Base-by-base conservation (phyloP, 257 asterid genomes). In the Nicotiana tomentosiformis region DNA sequence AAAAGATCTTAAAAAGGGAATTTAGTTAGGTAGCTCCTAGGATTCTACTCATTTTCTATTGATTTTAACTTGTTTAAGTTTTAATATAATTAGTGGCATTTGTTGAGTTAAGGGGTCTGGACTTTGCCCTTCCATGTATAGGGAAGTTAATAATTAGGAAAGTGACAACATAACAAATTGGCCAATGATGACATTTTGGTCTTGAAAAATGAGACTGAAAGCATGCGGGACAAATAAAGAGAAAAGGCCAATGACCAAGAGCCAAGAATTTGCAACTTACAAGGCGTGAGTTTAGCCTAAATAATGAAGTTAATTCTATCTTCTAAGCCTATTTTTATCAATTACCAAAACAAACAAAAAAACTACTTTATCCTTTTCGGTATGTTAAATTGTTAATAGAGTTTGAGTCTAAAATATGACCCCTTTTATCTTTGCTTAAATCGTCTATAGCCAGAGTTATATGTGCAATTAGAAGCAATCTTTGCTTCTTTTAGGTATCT, bases 91-190 rank as follows among this genome's bases (percentile, higher is more conserved):
- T 72, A 72, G 78, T 46, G 78, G 58, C 18, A 72, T 72, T 46
- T 11, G 78, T 72, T 72, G 78, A 39, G n/a, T 55, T 55, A 7
- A 35, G n/a, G 60, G 20, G 2, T 65, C 15, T 11, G 78, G 61
- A 46, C 78, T 1, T 72, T 43, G 78, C 35, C 37, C 37, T 46
- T 72, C 26, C 20, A 72, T 72, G 37, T 72, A 72, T 72, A 17
- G 58, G 60, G 37, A 72, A 72, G 78, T 35, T 72, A 72, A 72
- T 72, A 72, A 72, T 72, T 72, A 72, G 37, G 60, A 72, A 46
- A 72, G 60, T 72, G 78, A 72, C 78, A 72, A 72, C 78, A 72
- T 58, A 72, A 72, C 78, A 46, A 72, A 72, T 72, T 72, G 33
- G 60, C 12, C 32, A 72, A 72, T 46, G 49, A 72, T 72, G 23